phyloP scores from a whole-genome alignment of 129 eudicot genomes.

The Lactuca sativa region DNA sequence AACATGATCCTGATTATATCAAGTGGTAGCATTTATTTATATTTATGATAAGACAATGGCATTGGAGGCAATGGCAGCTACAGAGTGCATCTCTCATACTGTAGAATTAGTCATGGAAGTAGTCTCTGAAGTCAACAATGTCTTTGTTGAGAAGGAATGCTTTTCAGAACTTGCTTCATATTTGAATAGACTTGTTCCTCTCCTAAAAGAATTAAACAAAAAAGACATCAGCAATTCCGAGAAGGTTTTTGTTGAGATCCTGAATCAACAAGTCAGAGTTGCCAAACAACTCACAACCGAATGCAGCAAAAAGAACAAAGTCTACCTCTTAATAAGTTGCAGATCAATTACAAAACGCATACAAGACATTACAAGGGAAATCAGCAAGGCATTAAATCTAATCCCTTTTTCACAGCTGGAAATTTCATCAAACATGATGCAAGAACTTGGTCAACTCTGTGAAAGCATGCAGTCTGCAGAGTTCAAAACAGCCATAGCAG shows the following conservation, averaged over 20 bases:
- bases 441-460: slow-evolving; percentile 45
- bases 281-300: slow-evolving; percentile 47
- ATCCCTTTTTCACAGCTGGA: slow-evolving; percentile 46
- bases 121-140: slow-evolving; percentile 35
- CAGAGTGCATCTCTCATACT: slow-evolving; percentile 38
- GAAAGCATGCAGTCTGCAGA: slow-evolving; percentile 51
- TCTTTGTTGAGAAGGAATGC: slow-evolving; percentile 40
- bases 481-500: slow-evolving; percentile 53
- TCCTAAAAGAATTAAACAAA: slow-evolving; percentile 46
- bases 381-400: slow-evolving; percentile 45
- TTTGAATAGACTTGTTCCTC: slow-evolving; percentile 44
- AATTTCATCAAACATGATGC: slow-evolving; percentile 36
- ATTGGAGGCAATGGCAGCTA: slow-evolving; percentile 36
- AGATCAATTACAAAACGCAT: slow-evolving; percentile 46
- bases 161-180: slow-evolving; percentile 50
- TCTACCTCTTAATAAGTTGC: slow-evolving; percentile 51
- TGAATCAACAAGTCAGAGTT: slow-evolving; percentile 44
- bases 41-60: slow-evolving; percentile 16
- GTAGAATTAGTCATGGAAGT: slow-evolving; percentile 45
- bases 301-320: slow-evolving; percentile 52
- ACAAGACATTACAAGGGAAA: slow-evolving; percentile 50
- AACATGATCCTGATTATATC: slow-evolving; percentile 11
- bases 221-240: slow-evolving; percentile 32
- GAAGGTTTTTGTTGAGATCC: slow-evolving; percentile 33
- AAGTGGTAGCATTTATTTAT: slow-evolving; percentile 14